Base-by-base conservation (phyloP, 2,329 filamentous ascomycete genomes). In the Cercospora sojina region DNA sequence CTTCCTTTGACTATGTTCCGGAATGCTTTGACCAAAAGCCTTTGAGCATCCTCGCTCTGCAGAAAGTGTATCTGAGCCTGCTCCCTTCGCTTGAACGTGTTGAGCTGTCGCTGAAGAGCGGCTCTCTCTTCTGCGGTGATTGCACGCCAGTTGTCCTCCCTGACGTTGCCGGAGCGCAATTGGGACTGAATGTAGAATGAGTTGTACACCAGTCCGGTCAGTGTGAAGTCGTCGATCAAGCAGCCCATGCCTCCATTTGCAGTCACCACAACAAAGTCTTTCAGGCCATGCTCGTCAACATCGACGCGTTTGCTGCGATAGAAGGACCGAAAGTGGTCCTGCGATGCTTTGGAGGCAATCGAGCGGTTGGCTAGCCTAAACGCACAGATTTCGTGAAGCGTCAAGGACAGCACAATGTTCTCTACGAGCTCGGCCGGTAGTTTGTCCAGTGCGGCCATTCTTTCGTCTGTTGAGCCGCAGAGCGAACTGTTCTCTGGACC, bases 351-450 rank as follows among this genome's bases (percentile, higher is more conserved):
- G 43, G 63, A 59, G 6, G 57, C 57, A 56, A 47, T n/a, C 31
- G 58, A 61, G 20, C 63, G 63, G 49, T 55, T 60, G 29, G 38
- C 57, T n/a, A 65, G 47, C n/a, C 63, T 47, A 5, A 65, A 49
- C 20, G 63, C 43, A 61, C 57, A 65, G 13, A 65, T 65, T 18
- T 63, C 60, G 49, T 57, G 49, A 7, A 63, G 29, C 7, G 60
- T 56, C 20, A 63, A n/a, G 6, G 9, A 31, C 7, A 18, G 29
- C 7, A 63, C 51, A 35, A 63, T 29, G 35, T 43, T n/a, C 20
- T 56, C 60, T 16, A 90, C 79, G 13, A 90, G 75, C 79, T 90
- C 88, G 10, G 85, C 77, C 0, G 88, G 87, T 13, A 76, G 67
- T 4, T 67, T 49, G 20, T 62, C 60, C 29, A 62, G 35, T 23